These are phyloP conservation scores for Leccinum aurantiacum DNA, from an alignment of 768 basidiomycete genomes.

Conservation along the genomic window DNA sequence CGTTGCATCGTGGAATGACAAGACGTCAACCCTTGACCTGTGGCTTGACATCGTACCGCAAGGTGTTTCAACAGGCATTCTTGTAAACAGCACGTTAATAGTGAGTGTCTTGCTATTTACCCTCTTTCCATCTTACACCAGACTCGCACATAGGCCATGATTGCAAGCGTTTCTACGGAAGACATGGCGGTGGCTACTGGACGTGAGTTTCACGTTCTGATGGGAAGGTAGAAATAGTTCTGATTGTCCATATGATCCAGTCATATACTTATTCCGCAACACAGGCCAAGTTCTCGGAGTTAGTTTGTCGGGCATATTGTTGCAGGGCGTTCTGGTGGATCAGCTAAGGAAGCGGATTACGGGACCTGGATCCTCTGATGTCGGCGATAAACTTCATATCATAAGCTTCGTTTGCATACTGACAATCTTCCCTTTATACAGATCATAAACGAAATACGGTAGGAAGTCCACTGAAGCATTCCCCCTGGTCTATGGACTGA, in stretches of 20 bases:
- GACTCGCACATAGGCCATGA: slow-evolving; percentile 65
- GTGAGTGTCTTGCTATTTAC: slow-evolving; percentile 43
- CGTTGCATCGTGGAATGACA: slow-evolving; percentile 66
- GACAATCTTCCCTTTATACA: slow-evolving; percentile 35
- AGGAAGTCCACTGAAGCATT: slow-evolving; percentile 15
- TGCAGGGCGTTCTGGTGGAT: slow-evolving; percentile 74
- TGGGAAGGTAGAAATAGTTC: not conserved
- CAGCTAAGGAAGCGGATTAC: slow-evolving; percentile 74
- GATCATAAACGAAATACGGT: slow-evolving; percentile 76
- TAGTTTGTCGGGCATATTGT: slow-evolving; percentile 77
- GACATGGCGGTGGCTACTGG: slow-evolving; percentile 89
- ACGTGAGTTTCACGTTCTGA: slow-evolving; percentile 52
- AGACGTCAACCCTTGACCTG: slow-evolving; percentile 58
- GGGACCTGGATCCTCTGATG: slow-evolving; percentile 72
- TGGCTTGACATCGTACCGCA: slow-evolving; percentile 81
- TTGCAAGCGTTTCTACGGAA: slow-evolving; percentile 73
- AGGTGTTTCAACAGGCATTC: slow-evolving; percentile 79
- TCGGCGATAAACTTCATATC: slow-evolving; percentile 40
- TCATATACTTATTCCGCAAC: slow-evolving; percentile 90
- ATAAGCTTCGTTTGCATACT: slow-evolving; percentile 13
- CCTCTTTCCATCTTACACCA: slow-evolving; percentile 4
- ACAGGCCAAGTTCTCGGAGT: slow-evolving; percentile 96
- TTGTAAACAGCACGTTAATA: slow-evolving; percentile 85
- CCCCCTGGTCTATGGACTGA: slow-evolving; percentile 16
- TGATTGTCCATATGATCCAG: slow-evolving; percentile 39